Conservation (phyloP, 2,329 filamentous ascomycete genomes). For the Grosmannia serpens region DNA sequence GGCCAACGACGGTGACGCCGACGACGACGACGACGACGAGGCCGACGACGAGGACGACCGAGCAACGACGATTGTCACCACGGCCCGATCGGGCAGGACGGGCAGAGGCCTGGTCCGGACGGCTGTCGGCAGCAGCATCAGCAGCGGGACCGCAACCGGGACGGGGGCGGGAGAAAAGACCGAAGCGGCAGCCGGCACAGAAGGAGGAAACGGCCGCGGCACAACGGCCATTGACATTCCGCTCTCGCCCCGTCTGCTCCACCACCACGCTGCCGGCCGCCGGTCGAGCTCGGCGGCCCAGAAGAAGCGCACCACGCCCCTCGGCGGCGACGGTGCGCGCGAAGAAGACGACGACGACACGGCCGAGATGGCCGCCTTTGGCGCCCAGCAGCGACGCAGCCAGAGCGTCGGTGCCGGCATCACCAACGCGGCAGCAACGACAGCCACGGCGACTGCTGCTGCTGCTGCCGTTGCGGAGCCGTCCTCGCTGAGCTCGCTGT, state of each 20-base stretch:
- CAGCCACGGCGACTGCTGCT: neutral
- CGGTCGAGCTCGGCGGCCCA: conserved; percentile 61
- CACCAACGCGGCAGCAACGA: conserved; percentile 9
- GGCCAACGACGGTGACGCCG: too few species aligned
- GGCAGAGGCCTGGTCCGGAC: too few species aligned
- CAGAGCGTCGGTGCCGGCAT: conserved; percentile 57
- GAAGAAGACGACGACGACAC: conserved; percentile 55
- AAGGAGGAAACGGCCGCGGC: conserved; percentile 30
- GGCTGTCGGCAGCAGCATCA: conserved; percentile 17
- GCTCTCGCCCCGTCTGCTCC: conserved; percentile 49
- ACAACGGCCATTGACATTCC: conserved; percentile 64
- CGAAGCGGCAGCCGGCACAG: conserved; percentile 18
- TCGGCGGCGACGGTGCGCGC: conserved; percentile 20
- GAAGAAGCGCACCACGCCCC: conserved; percentile 38
- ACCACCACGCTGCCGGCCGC: conserved; percentile 30
- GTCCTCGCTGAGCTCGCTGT: conserved; percentile 52
- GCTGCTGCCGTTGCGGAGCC: conserved; percentile 42
- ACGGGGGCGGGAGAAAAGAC: neutral
- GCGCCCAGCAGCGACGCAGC: conserved; percentile 52
- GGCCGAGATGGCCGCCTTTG: conserved; percentile 43
- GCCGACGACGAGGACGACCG: conserved; percentile 6
- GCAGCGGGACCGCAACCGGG: neutral
- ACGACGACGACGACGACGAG: neutral
- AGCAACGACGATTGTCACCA: conserved; percentile 8
- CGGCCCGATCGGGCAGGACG: too few species aligned